A percentile compares a stretch with the other conserved stretches of the same genome.
These are phyloP conservation scores for Artemisia tridentata DNA, from an alignment of 129 eudicot genomes.

Conservation along the genomic window DNA sequence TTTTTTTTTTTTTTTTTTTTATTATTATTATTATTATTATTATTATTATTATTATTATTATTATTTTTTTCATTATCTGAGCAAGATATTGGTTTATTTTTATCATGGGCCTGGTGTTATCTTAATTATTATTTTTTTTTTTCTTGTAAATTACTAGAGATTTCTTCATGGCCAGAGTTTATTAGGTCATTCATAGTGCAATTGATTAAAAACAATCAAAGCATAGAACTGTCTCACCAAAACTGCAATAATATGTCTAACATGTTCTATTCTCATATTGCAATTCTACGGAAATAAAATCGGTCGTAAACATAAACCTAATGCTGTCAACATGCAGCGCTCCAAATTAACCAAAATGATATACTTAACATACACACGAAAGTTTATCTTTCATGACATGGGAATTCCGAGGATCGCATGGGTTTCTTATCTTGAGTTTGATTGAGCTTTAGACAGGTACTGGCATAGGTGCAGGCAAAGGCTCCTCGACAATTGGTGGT, in stretches of 20 bases:
- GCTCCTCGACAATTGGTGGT: conserved; percentile 35
- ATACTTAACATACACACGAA: conserved; percentile 20
- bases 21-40: too few species aligned
- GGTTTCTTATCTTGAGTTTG: neutral
- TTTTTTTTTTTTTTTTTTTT: too few species aligned
- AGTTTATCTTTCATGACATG: conserved; percentile 8
- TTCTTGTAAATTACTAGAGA: too few species aligned
- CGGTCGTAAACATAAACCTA: conserved; percentile 8
- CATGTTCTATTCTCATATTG: neutral
- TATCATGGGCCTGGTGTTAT: too few species aligned
- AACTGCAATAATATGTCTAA: neutral
- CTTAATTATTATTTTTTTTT: too few species aligned
- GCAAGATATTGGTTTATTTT: too few species aligned
- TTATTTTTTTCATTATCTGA: too few species aligned
- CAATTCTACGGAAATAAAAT: conserved; percentile 9
- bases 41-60: too few species aligned
- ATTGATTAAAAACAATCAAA: neutral
- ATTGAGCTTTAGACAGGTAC: conserved; percentile 13
- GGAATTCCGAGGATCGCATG: conserved; percentile 2
- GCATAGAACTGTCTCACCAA: neutral
- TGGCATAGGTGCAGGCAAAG: conserved; percentile 15
- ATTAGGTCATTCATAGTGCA: too few species aligned
- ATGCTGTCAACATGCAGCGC: neutral
- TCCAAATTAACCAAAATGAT: neutral
- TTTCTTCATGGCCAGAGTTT: too few species aligned